Evolutionary conservation across 768 basidiomycete genomes (phyloP).

Genomic region (Cystobasidiopsis lactophilus): DNA sequence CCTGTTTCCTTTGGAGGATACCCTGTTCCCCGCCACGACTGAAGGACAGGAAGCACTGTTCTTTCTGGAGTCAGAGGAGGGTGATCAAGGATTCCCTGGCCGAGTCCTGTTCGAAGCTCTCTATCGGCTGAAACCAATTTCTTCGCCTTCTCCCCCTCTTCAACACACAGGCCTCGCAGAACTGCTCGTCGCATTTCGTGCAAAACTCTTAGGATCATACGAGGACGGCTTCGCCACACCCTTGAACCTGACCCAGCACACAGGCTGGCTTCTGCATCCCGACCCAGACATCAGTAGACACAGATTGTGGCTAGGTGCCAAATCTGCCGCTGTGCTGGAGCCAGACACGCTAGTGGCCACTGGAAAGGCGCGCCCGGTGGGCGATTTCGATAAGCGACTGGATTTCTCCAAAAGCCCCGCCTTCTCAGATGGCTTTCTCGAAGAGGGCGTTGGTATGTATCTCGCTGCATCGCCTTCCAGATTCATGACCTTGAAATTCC

Average conservation of each 20-base stretch:
- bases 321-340: not conserved
- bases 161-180: not conserved
- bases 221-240: not conserved
- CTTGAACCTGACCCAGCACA: not conserved
- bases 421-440: not conserved
- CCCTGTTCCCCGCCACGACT: not conserved
- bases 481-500: not conserved
- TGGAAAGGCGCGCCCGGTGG: not conserved
- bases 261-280: not conserved
- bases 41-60: not conserved
- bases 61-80: not conserved
- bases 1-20: not conserved
- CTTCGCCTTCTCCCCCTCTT: not conserved
- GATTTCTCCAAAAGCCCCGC: not conserved
- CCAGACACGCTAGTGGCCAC: not conserved
- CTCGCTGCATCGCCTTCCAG: no score
- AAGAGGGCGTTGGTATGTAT: not conserved
- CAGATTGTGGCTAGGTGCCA: not conserved
- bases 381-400: not conserved
- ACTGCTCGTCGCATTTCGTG: no score
- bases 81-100: not conserved
- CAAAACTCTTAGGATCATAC: no score
- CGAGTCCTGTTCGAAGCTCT: not conserved
- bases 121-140: not conserved
- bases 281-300: no score